Evolutionary conservation across 2,329 filamentous ascomycete species (phyloP).

Genomic region (Harringtonia lauricola): DNA sequence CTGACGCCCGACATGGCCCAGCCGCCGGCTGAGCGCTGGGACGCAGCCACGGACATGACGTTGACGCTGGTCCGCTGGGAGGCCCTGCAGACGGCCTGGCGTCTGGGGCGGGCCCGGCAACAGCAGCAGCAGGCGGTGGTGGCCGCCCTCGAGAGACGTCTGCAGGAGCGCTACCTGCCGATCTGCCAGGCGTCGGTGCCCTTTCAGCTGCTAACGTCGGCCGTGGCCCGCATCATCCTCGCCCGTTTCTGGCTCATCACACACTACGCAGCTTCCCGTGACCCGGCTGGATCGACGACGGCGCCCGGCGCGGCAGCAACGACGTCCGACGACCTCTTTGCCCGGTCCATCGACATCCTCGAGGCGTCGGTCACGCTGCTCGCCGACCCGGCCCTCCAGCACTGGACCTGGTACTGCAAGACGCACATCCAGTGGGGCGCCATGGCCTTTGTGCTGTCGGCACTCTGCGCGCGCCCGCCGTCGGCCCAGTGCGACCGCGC

Average conservation of each 20-base stretch:
- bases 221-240: conserved; percentile 13
- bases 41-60: conserved; percentile 50
- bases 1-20: conserved; percentile 31
- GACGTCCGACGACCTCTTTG: neutral
- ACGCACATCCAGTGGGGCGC: conserved; percentile 2
- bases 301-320: no score
- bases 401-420: conserved; percentile 1
- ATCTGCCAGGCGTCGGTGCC: conserved; percentile 16
- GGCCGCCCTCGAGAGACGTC: conserved; percentile 10
- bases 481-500: conserved; percentile 2
- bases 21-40: conserved; percentile 31
- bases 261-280: conserved; percentile 12
- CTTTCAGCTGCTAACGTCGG: conserved; percentile 12
- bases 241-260: conserved; percentile 18
- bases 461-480: neutral
- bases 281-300: no score
- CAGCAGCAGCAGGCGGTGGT: conserved; percentile 10
- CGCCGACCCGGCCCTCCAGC: neutral
- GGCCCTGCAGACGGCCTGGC: conserved; percentile 8
- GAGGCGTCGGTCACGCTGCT: neutral
- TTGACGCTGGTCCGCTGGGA: conserved; percentile 17
- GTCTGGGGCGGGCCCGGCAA: no score
- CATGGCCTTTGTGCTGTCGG: conserved; percentile 1
- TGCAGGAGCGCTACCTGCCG: conserved; percentile 10
- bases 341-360: neutral